Evolutionary conservation across 371 early-diverging fungal genomes (phyloP).

Genomic region (Rhizopus stolonifer): DNA sequence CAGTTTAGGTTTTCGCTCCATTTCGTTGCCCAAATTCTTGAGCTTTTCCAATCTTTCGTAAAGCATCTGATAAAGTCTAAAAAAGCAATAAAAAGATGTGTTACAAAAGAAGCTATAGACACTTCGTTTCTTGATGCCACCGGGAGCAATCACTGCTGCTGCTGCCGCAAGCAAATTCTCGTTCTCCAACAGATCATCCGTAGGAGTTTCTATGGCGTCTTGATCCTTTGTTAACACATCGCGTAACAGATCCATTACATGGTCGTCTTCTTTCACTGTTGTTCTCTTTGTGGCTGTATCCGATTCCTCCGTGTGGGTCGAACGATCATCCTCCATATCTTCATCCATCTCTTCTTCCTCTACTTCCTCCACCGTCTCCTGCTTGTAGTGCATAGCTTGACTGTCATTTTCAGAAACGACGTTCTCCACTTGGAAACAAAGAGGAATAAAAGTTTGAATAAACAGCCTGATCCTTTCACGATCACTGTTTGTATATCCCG

Average conservation of each 20-base stretch:
- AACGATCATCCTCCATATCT: slow-evolving; percentile 38
- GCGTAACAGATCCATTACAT: slow-evolving; percentile 39
- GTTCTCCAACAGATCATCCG: neutral
- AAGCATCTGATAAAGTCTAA: slow-evolving; percentile 83
- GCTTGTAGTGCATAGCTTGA: slow-evolving; percentile 6
- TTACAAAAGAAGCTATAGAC: slow-evolving; percentile 72
- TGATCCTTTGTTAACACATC: slow-evolving; percentile 42
- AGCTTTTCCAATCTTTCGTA: slow-evolving; percentile 81
- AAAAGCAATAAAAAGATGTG: slow-evolving; percentile 80
- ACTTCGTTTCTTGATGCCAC: slow-evolving; percentile 36
- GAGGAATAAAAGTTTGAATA: slow-evolving; percentile 69
- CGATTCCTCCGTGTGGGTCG: slow-evolving; percentile 40
- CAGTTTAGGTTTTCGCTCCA: slow-evolving; percentile 55
- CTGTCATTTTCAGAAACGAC: slow-evolving; percentile 35
- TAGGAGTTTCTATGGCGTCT: slow-evolving; percentile 11
- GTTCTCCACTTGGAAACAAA: slow-evolving; percentile 67
- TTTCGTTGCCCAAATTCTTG: slow-evolving; percentile 67
- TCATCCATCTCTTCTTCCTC: slow-evolving; percentile 39
- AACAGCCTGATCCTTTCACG: slow-evolving; percentile 75
- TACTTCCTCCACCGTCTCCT: slow-evolving; percentile 22
- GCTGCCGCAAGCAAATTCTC: slow-evolving; percentile 47
- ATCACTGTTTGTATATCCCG: slow-evolving; percentile 61
- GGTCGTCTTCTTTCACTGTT: slow-evolving; percentile 36
- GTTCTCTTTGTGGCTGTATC: slow-evolving; percentile 31
- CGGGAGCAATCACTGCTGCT: slow-evolving; percentile 51